phyloP scores from a whole-genome alignment of 2,329 filamentous ascomycete genomes.

The Xylaria multiplex region DNA sequence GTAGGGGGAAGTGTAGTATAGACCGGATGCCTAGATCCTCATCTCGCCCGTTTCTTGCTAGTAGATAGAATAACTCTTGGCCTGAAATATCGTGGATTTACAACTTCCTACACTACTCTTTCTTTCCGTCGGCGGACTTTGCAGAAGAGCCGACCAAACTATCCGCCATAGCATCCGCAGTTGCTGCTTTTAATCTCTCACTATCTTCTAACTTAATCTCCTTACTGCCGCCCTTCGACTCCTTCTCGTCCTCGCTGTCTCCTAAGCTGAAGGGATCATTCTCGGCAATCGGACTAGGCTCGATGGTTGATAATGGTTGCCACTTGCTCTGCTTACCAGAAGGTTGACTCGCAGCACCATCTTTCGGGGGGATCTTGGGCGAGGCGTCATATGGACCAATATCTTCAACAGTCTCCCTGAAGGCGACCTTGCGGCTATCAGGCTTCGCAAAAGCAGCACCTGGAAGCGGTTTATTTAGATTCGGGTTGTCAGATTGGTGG shows the following conservation, averaged over 20 bases:
- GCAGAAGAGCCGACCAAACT: constrained; percentile 58
- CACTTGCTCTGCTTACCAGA: constrained; percentile 88
- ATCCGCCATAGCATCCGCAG: constrained; percentile 69
- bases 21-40: not conserved
- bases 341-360: constrained; percentile 53
- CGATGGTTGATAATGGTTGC: constrained; percentile 89
- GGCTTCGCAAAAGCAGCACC: constrained; percentile 63
- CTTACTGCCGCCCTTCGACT: constrained; percentile 71
- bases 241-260: constrained; percentile 93
- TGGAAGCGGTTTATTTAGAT: constrained; percentile 74
- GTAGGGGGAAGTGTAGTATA: not conserved
- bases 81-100: constrained; percentile 16
- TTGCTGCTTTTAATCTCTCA: constrained; percentile 73
- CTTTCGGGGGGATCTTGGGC: constrained; percentile 65
- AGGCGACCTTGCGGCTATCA: constrained; percentile 65
- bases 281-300: constrained; percentile 84
- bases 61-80: constrained; percentile 16
- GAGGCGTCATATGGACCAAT: constrained; percentile 80
- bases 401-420: constrained; percentile 76
- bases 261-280: constrained; percentile 97
- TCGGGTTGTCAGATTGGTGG: constrained; percentile 72
- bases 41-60: constrained; percentile 11
- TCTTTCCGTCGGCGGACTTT: constrained; percentile 46
- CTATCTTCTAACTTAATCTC: constrained; percentile 63
- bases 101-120: constrained; percentile 33